Conservation (phyloP, 441 rosid species). For the Populus hybrid region DNA sequence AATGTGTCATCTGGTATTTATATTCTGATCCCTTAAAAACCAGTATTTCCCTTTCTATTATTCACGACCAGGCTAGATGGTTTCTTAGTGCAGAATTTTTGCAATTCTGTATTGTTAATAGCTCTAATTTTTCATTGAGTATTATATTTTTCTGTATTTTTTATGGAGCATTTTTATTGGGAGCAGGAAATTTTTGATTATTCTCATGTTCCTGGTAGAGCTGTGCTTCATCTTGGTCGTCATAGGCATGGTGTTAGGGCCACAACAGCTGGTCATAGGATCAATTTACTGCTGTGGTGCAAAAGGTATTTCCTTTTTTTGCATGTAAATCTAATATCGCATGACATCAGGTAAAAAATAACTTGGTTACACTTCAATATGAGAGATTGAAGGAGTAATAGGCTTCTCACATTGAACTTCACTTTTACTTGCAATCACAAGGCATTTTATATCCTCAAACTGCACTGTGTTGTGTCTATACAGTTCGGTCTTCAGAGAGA, state of each 20-base stretch:
- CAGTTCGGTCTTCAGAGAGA: slow-evolving; percentile 81
- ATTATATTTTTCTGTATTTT: slow-evolving; percentile 2
- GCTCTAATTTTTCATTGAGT: background rate
- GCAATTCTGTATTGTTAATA: background rate
- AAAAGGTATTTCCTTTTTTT: slow-evolving; percentile 49
- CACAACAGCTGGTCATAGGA: slow-evolving; percentile 71
- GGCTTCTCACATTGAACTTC: background rate
- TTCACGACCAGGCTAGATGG: background rate
- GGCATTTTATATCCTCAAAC: background rate
- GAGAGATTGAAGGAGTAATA: background rate
- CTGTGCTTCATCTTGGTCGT: slow-evolving; percentile 88
- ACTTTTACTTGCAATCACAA: background rate
- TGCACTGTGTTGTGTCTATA: slow-evolving; percentile 6
- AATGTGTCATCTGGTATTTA: no score
- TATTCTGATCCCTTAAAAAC: no score
- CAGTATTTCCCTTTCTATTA: no score
- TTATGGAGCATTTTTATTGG: slow-evolving; percentile 14
- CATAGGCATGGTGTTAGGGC: slow-evolving; percentile 92
- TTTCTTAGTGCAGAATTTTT: background rate
- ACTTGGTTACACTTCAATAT: no score
- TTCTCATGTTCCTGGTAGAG: slow-evolving; percentile 61
- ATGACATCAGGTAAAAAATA: background rate
- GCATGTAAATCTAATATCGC: background rate
- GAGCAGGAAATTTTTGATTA: slow-evolving; percentile 69
- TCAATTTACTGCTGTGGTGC: slow-evolving; percentile 83